Percentiles rank a stretch among this genome's conserved stretches.
Conservation (phyloP, 805 yeast species). For the Teunomyces cretensis region DNA sequence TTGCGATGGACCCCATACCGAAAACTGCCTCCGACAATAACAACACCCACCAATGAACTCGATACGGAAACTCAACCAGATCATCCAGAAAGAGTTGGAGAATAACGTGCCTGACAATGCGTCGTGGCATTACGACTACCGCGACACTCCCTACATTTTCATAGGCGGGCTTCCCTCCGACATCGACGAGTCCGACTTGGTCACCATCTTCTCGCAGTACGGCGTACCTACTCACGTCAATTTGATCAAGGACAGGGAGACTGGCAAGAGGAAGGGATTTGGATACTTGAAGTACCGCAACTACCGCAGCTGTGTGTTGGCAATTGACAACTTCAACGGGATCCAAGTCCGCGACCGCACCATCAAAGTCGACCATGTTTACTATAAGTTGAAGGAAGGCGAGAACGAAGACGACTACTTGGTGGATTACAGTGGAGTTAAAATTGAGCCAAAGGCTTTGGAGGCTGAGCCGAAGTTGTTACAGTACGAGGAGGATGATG, state of each 20-base stretch:
- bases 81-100: constrained; percentile 69
- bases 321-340: constrained; percentile 88
- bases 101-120: constrained; percentile 55
- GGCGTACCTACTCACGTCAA: constrained; percentile 82
- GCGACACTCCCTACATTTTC: constrained; percentile 71
- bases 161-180: constrained; percentile 71
- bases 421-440: constrained; percentile 25
- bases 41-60: constrained; percentile 28
- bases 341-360: constrained; percentile 48
- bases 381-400: constrained; percentile 54
- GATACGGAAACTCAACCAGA: constrained; percentile 46
- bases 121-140: constrained; percentile 89
- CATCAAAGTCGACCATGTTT: constrained; percentile 68
- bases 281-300: constrained; percentile 83
- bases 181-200: constrained; percentile 71
- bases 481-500: constrained; percentile 14
- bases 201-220: constrained; percentile 81
- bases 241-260: constrained; percentile 58
- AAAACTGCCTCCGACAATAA: not conserved
- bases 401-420: constrained; percentile 47
- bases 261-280: constrained; percentile 71
- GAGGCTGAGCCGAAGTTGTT: not conserved
- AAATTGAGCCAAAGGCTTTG: not conserved
- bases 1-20: constrained; percentile 4
- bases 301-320: constrained; percentile 74